A percentile compares a stretch with the other conserved stretches of the same genome.
Conservation (phyloP, 768 basidiomycete species). For the Favolaschia claudopus region DNA sequence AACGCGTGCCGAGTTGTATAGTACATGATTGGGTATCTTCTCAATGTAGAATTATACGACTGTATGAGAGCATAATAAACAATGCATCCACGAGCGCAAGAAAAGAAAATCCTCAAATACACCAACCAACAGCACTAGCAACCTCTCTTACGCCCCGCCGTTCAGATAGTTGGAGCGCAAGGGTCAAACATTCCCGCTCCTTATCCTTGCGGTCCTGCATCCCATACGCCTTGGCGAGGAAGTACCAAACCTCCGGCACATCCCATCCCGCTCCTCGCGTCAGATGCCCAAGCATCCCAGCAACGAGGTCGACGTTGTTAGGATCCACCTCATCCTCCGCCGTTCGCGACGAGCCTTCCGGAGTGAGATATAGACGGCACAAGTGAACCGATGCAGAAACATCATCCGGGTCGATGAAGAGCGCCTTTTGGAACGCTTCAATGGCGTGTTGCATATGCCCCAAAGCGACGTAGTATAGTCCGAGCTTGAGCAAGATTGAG, state of each 20-base stretch:
- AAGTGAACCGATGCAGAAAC: slow-evolving; percentile 82
- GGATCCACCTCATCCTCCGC: slow-evolving; percentile 26
- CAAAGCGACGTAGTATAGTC: slow-evolving; percentile 66
- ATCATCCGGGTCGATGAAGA: slow-evolving; percentile 86
- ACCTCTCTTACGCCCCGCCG: slow-evolving; percentile 70
- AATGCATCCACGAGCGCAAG: too few species aligned
- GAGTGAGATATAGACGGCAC: slow-evolving; percentile 72
- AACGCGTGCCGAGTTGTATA: too few species aligned
- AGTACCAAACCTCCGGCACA: slow-evolving; percentile 94
- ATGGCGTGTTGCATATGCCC: slow-evolving; percentile 68
- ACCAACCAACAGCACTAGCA: slow-evolving; percentile 71
- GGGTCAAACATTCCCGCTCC: slow-evolving; percentile 77
- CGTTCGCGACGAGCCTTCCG: slow-evolving; percentile 27
- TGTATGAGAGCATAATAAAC: too few species aligned
- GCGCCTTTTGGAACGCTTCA: slow-evolving; percentile 83
- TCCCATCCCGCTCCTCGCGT: slow-evolving; percentile 89
- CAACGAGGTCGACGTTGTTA: slow-evolving; percentile 79
- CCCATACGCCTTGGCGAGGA: slow-evolving; percentile 82
- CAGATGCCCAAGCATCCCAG: slow-evolving; percentile 77
- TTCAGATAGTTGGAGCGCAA: slow-evolving; percentile 72
- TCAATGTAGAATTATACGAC: too few species aligned
- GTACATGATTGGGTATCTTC: too few species aligned
- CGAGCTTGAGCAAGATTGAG: slow-evolving; percentile 9
- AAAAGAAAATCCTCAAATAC: slow-evolving; percentile 48
- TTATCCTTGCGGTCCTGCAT: slow-evolving; percentile 74